Percentiles rank a stretch among this genome's conserved stretches.
Conservation (phyloP, 257 asterid species). For the Apocynum venetum region DNA sequence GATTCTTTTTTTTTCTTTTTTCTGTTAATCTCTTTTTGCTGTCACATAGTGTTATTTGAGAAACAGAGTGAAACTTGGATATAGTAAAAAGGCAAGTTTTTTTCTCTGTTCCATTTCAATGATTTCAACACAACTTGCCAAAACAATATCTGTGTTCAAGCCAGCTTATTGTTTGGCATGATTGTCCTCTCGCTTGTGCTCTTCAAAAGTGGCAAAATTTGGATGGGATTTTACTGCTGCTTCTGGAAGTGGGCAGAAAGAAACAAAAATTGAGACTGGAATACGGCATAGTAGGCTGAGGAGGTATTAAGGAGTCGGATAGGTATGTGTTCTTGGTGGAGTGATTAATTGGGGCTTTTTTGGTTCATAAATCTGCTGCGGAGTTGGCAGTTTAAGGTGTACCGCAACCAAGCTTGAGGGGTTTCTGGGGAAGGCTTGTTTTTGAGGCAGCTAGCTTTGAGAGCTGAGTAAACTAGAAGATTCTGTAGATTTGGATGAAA, state of each 20-base stretch:
- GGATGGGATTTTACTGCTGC: constrained; percentile 25
- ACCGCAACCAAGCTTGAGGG: constrained; percentile 17
- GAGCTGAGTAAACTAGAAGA: constrained; percentile 10
- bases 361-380: constrained; percentile 33
- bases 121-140: constrained; percentile 32
- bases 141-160: constrained; percentile 24
- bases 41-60: constrained; percentile 17
- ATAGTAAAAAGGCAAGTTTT: constrained; percentile 17
- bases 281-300: background rate
- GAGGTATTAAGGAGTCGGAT: constrained; percentile 7
- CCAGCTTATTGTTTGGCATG: constrained; percentile 33
- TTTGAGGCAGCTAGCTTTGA: constrained; percentile 25
- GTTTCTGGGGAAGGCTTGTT: constrained; percentile 14
- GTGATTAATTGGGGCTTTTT: constrained; percentile 16
- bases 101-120: constrained; percentile 27
- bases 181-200: constrained; percentile 29
- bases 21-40: constrained; percentile 13
- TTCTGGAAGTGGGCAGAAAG: background rate
- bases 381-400: constrained; percentile 5
- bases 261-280: constrained; percentile 10
- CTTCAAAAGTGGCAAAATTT: constrained; percentile 29
- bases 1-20: constrained; percentile 26
- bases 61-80: constrained; percentile 14
- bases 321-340: constrained; percentile 22
- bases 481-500: constrained; percentile 11